These are phyloP conservation scores for Kalanchoe fedtschenkoi DNA, from an alignment of 164 flowering plant species.

Conservation along the genomic window DNA sequence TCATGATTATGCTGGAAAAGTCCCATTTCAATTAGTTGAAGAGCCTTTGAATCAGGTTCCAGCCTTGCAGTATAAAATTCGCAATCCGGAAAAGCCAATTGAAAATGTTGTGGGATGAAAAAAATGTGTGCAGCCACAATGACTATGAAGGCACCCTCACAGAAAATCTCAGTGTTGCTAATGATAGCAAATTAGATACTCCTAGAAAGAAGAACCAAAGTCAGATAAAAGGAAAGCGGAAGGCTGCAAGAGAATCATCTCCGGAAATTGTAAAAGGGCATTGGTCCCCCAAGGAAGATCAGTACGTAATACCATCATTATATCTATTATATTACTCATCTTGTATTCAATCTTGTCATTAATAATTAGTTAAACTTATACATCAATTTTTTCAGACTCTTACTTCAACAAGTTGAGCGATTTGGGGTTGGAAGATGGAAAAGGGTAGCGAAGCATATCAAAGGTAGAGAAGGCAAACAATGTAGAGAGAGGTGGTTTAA, in stretches of 20 bases:
- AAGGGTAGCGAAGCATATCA: conserved; percentile 48
- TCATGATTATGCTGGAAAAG: neutral
- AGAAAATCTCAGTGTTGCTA: neutral
- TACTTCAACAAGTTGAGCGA: conserved; percentile 31
- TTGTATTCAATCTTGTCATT: neutral
- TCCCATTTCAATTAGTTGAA: neutral
- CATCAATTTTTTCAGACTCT: neutral
- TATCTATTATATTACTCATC: neutral
- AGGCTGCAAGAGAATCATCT: neutral
- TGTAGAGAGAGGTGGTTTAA: conserved; percentile 97
- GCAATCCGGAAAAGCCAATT: neutral
- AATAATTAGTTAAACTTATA: neutral
- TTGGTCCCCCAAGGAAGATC: neutral
- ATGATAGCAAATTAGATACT: neutral
- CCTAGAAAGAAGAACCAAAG: neutral
- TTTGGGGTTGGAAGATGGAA: conserved; percentile 81
- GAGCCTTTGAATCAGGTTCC: neutral
- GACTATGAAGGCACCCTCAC: neutral
- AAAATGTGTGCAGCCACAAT: neutral
- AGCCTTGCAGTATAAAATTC: neutral
- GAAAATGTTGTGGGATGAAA: neutral
- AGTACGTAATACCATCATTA: neutral
- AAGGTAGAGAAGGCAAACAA: conserved; percentile 81
- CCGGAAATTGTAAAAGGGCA: neutral
- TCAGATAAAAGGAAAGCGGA: neutral